Base-by-base conservation (phyloP, 345 rosid genomes). In the Populus pruinosa region DNA sequence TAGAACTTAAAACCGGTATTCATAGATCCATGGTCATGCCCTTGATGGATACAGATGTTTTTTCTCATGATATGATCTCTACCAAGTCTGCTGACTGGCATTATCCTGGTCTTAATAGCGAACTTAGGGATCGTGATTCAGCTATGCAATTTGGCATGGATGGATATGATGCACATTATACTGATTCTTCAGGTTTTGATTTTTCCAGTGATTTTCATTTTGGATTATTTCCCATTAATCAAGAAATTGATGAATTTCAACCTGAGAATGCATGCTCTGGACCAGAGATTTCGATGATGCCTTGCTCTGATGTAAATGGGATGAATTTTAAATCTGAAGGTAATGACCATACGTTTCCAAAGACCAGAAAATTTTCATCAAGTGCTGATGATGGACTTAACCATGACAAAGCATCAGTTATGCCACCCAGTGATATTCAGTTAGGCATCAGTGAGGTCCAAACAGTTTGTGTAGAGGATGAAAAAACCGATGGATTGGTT, bases 191-290 rank as follows among this genome's bases (percentile, higher is more conserved):
- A 6, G 41, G 33, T 47, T 69, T 25, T 33, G 50, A 70, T 67
- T 50, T 66, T 31, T 63, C 72, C 61, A 76, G 73, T 66, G 70
- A 69, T 80, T 78, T 78, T 71, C 29, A 71, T 62, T 74, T 62
- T 80, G 85, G 76, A 65, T 67, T 76, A 47, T 79, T 82, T 44
- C 82, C 86, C 21, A 76, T 13, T 44, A 83, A 79, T 78, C 87
- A 85, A 84, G 90, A 85, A 68, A 76, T 73, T 21, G 75, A 74
- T 38, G 87, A 81, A 75, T 83, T 80, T 84, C 83, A 70, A 70
- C 82, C 81, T 16, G 89, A 80, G 71, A 86, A 81, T 72, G 80
- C 86, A 39, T 79, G 81, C 77, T 81, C 82, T 62, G 76, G 62
- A 27, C 81, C 85, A 6, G 87, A 86, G 81, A 70, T 80, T 68